phyloP scores from a whole-genome alignment of 495 filamentous ascomycete genomes.

The Lophiotrema nucula region DNA sequence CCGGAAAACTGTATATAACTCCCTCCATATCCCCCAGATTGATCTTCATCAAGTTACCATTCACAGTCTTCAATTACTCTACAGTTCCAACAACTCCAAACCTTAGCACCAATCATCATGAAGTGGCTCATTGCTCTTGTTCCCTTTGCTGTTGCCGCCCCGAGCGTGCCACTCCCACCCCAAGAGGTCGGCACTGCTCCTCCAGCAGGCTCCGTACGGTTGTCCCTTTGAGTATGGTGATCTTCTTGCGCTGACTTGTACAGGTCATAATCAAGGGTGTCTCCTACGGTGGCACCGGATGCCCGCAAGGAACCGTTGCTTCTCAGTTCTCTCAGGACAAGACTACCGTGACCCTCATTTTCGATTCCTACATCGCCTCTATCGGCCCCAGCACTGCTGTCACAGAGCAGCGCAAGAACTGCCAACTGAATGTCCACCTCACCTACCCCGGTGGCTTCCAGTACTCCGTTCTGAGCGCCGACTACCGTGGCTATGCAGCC shows the following conservation, averaged over 20 bases:
- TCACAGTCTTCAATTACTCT: constrained; percentile 10
- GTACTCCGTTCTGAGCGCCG: constrained; percentile 52
- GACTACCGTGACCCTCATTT: constrained; percentile 51
- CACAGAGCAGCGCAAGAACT: constrained; percentile 50
- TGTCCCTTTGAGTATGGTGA: no score
- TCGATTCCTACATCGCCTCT: constrained; percentile 48
- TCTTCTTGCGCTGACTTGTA: background rate
- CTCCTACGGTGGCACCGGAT: constrained; percentile 56
- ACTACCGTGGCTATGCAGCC: constrained; percentile 51
- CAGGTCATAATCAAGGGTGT: constrained; percentile 41
- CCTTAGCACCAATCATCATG: constrained; percentile 27
- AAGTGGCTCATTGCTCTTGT: constrained; percentile 32
- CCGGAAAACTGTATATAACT: constrained; percentile 26
- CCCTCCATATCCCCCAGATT: constrained; percentile 18
- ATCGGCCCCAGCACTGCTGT: constrained; percentile 44
- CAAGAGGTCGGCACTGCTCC: constrained; percentile 14
- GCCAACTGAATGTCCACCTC: constrained; percentile 52
- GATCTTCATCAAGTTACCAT: constrained; percentile 28
- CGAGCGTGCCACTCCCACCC: constrained; percentile 3
- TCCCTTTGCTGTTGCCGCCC: constrained; percentile 26
- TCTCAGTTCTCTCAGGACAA: constrained; percentile 52
- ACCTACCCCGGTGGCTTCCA: constrained; percentile 53
- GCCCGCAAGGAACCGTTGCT: constrained; percentile 52
- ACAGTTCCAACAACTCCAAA: background rate
- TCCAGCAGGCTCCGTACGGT: constrained; percentile 10